These are phyloP conservation scores for Spathaspora girioi DNA, from an alignment of 805 yeast genomes.

Conservation along the genomic window DNA sequence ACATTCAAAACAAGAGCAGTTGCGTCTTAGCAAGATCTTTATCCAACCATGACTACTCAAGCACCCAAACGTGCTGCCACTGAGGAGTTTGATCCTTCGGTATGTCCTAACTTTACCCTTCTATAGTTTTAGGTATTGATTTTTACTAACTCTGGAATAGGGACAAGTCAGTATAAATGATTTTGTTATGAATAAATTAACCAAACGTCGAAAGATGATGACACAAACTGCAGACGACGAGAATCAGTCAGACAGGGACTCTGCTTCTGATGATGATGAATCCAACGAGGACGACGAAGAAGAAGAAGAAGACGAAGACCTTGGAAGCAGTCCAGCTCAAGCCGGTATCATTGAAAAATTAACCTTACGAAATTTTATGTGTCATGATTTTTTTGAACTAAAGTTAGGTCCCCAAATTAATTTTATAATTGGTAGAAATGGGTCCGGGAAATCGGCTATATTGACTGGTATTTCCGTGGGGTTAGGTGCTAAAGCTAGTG, in stretches of 20 bases:
- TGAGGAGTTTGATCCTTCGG: not conserved
- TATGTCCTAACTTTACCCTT: not conserved
- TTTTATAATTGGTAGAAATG: conserved; percentile 86
- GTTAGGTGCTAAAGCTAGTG: conserved; percentile 82
- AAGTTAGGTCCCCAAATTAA: conserved; percentile 76
- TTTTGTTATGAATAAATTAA: not conserved
- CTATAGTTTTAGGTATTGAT: not conserved
- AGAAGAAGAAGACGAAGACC: conserved; percentile 10
- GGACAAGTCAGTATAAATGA: not conserved
- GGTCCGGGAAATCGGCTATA: conserved; percentile 88
- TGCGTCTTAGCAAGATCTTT: not conserved
- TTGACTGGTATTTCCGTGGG: conserved; percentile 85
- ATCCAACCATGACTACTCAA: not conserved
- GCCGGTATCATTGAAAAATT: conserved; percentile 72
- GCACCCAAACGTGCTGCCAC: not conserved
- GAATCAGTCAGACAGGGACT: not conserved
- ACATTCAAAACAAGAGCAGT: too few species aligned
- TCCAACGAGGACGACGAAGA: conserved; percentile 1
- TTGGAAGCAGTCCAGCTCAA: conserved; percentile 20
- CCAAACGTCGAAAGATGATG: conserved; percentile 3
- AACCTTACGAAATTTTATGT: conserved; percentile 76
- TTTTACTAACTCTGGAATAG: not conserved
- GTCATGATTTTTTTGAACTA: conserved; percentile 77
- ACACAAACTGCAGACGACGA: conserved; percentile 1
- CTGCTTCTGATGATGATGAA: not conserved